These are phyloP conservation scores for Fusarium sulawesiense DNA, from an alignment of 2,329 filamentous ascomycete species.

Conservation along the genomic window DNA sequence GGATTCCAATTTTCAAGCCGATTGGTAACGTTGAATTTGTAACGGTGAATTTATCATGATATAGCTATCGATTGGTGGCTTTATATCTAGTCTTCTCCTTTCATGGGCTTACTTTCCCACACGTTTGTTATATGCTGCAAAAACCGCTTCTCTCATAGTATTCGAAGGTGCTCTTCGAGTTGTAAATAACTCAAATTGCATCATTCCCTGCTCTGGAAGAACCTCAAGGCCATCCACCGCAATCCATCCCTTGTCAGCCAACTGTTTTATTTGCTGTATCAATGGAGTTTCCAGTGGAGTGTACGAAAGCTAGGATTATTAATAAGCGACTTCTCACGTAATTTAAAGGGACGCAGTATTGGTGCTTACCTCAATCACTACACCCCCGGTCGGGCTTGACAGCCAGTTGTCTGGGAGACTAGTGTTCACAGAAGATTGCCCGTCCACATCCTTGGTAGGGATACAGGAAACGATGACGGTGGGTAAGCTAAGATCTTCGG, in stretches of 20 bases:
- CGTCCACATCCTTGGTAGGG: background rate
- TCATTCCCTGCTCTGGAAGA: slow-evolving; percentile 18
- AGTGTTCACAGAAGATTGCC: background rate
- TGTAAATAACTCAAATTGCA: slow-evolving; percentile 21
- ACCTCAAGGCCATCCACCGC: slow-evolving; percentile 15
- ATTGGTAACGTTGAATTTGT: background rate
- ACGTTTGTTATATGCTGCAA: background rate
- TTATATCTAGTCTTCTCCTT: background rate
- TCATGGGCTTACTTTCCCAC: background rate
- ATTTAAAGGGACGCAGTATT: rapidly evolving
- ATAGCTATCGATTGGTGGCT: background rate
- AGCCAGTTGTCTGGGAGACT: slow-evolving; percentile 4
- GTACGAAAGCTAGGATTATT: background rate
- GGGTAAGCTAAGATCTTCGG: background rate
- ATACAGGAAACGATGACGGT: background rate
- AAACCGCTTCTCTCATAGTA: background rate
- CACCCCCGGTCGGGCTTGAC: slow-evolving; percentile 4
- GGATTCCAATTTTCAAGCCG: background rate
- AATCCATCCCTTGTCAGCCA: slow-evolving; percentile 9
- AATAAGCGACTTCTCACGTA: rapidly evolving
- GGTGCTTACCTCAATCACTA: slow-evolving; percentile 5
- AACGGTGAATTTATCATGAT: background rate
- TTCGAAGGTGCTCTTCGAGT: background rate
- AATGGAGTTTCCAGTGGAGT: slow-evolving; percentile 7
- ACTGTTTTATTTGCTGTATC: background rate